Base-by-base conservation (phyloP, 805 yeast species). In the Wickerhamomyces rabaulensis region DNA sequence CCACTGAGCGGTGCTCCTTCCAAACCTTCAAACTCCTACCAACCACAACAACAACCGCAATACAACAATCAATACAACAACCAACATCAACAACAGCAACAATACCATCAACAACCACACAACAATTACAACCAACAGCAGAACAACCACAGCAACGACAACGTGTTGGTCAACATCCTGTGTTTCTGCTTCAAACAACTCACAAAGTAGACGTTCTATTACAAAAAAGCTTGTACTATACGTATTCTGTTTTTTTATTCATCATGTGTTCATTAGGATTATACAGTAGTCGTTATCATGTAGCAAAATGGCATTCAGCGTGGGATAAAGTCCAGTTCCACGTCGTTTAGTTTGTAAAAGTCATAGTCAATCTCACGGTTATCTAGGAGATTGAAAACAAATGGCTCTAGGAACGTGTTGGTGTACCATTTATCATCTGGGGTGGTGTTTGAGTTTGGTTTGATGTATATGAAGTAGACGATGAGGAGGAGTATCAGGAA, bases 121-220 rank as follows among this genome's bases (percentile, higher is more conserved):
- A 46, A 48, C 17, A 33, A 45, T 22, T 45, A 50, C 36, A 43
- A 49, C 23, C 54, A 52, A 41, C 49, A 51, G 21, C 49, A 48
- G 22, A 56, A 48, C 39, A 52, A 44, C 45, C 37, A 39, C 44
- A 53, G 45, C 26, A 42, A 48, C 27, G 54, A 52, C 26, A 5
- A 57, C 17, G 52, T 45, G 13, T 44, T 68, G 40, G 39, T 68
- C 42, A 60, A 63, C 45, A 27, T 68, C 13, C 49, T 67, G 22
- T 69, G 74, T 50, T 48, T 58, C 43, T 70, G 74, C 53, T 39
- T 68, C 47, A 63, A 64, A 47, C 63, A 59, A 29, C 13, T 52
- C 19, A 47, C 51, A 40, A 53, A 51, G 33, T 52, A 49, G 49
- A 16, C 36, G 8, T 10, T 17, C 5, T n/a, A 13, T 27, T 13